Evolutionary conservation across 371 early-diverging fungal species (phyloP).

Genomic region (Mortierella sp.): DNA sequence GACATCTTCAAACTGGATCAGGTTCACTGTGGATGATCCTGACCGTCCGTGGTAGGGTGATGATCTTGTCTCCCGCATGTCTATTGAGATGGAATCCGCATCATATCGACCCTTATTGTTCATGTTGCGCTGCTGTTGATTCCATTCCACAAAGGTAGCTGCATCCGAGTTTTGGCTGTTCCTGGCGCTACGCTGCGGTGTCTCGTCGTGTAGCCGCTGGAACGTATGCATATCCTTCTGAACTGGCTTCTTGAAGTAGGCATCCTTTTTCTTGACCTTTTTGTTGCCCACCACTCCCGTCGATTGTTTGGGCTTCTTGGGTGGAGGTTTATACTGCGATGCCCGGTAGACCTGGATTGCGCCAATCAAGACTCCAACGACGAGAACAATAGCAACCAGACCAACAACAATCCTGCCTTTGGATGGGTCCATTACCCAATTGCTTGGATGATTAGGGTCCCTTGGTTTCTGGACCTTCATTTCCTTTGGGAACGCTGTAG

Average conservation of each 20-base stretch:
- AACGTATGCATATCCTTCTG: slow-evolving; percentile 13
- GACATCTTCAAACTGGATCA: slow-evolving; percentile 18
- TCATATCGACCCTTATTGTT: slow-evolving; percentile 5
- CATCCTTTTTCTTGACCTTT: slow-evolving; percentile 52
- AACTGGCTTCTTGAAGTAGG: slow-evolving; percentile 44
- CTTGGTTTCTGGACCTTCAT: slow-evolving; percentile 15
- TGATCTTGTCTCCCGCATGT: slow-evolving; percentile 20
- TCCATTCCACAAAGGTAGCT: slow-evolving; percentile 40
- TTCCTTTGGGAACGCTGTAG: background rate
- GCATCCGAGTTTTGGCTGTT: slow-evolving; percentile 38
- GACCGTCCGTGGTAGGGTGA: background rate
- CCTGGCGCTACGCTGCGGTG: slow-evolving; percentile 27
- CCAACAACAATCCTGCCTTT: slow-evolving; percentile 25
- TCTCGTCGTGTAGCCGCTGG: slow-evolving; percentile 38
- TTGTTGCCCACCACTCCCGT: slow-evolving; percentile 27
- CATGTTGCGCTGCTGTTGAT: slow-evolving; percentile 16
- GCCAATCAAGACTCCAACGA: slow-evolving; percentile 39
- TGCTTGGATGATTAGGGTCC: background rate
- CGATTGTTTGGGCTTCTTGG: slow-evolving; percentile 33
- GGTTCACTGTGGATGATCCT: slow-evolving; percentile 10
- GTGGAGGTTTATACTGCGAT: slow-evolving; percentile 30
- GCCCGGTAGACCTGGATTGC: slow-evolving; percentile 31
- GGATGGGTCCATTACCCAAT: slow-evolving; percentile 18
- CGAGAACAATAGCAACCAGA: slow-evolving; percentile 16
- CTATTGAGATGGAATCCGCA: slow-evolving; percentile 19